Evolutionary conservation across 176 grass and related monocot genomes (phyloP), one percentile per base, ranked within the genome.

Genomic region (Puya raimondii): DNA sequence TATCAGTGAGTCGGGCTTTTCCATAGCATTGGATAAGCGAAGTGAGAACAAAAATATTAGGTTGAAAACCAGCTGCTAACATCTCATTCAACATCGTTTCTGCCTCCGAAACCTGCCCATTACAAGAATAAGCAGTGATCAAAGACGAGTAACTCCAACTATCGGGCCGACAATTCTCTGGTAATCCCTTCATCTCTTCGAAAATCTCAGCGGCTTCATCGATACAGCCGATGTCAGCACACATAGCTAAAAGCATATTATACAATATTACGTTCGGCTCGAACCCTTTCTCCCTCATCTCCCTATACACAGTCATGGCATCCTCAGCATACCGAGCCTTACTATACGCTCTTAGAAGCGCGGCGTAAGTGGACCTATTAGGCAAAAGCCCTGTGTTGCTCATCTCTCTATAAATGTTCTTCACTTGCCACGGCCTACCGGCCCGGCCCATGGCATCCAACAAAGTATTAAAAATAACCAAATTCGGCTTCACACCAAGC

Each of bases 211-310:
- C 86, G 3, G 86, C 89, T 67, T 97, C 89, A 2, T 88, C 81
- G 3, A 85, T 48, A 5, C 80, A 87, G 57, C 94, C 94, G 52
- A 97, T 80, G 80, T 93, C 94, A 0, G 94, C 86, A 14, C 89
- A 90, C 94, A 97, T 92, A 3, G 94, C 76, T n/a, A 97, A 67
- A 51, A 97, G 85, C 79, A 83, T 87, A 70, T 97, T 92, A 81
- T 85, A 86, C 0, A 81, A 22, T 64, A 87, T 53, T 4, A 87
- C 78, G 17, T 86, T 82, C 9, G 85, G 70, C 81, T 77, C 71
- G 71, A 88, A 74, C 23, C 11, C 71, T 53, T 76, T 71, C 2
- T 85, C 79, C 52, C 81, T 97, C 84, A 90, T 85, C 75, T 50
- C 21, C 66, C 63, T 81, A 70, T 90, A 92, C 51, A 92, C 71